These are phyloP conservation scores for Keithomyces neogunnii DNA, from an alignment of 2,329 filamentous ascomycete genomes.

Conservation along the genomic window DNA sequence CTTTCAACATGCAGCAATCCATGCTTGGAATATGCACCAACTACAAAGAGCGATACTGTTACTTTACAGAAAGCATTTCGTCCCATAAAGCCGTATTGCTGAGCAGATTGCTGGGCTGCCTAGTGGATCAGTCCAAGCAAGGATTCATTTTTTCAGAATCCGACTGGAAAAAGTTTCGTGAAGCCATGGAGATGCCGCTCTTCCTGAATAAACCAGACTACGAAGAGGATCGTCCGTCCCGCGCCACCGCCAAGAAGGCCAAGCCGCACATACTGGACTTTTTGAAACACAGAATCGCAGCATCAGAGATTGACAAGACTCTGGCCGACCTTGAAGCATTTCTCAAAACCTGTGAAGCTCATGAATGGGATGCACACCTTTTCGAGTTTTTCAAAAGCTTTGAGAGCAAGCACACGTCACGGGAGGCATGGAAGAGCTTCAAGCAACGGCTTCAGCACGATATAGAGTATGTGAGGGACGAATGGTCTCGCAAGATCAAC, in stretches of 20 bases:
- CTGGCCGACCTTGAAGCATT: slow-evolving; percentile 23
- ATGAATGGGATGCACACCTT: slow-evolving; percentile 9
- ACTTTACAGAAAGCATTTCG: slow-evolving; percentile 44
- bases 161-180: slow-evolving; percentile 31
- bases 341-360: slow-evolving; percentile 4
- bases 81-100: slow-evolving; percentile 36
- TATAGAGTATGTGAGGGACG: slow-evolving; percentile 17
- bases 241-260: slow-evolving; percentile 10
- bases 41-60: slow-evolving; percentile 55
- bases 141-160: slow-evolving; percentile 37
- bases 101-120: slow-evolving; percentile 40
- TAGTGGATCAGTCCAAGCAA: slow-evolving; percentile 53
- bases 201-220: slow-evolving; percentile 33
- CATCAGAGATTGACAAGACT: slow-evolving; percentile 29
- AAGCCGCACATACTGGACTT: slow-evolving; percentile 51
- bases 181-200: slow-evolving; percentile 8
- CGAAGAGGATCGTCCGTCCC: slow-evolving; percentile 20
- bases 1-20: slow-evolving; percentile 47
- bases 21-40: slow-evolving; percentile 57
- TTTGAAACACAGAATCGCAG: slow-evolving; percentile 47
- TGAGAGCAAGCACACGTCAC: slow-evolving; percentile 19
- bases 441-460: slow-evolving; percentile 24
- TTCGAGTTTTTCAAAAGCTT: slow-evolving; percentile 21
- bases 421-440: slow-evolving; percentile 20
- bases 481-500: slow-evolving; percentile 25